Conservation (phyloP, 495 filamentous ascomycete species). For the Aspergillus nanangensis region DNA sequence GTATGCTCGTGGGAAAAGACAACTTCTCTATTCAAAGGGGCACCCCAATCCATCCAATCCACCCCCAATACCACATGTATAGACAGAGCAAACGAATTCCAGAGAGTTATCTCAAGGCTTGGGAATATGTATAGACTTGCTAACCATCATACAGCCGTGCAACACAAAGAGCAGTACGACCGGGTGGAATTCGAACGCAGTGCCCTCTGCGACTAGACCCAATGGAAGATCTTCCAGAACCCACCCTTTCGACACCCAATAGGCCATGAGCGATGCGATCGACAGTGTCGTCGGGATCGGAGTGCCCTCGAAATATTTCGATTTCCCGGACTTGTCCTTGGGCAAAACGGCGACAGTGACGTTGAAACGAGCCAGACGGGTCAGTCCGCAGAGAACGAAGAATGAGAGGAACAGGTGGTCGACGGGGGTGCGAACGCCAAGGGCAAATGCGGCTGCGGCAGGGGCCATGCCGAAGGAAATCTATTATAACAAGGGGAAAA, state of each 20-base stretch:
- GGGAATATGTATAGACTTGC: constrained; percentile 91
- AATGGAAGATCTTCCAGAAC: constrained; percentile 69
- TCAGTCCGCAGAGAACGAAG: constrained; percentile 94
- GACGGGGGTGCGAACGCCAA: constrained; percentile 80
- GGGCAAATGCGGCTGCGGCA: constrained; percentile 78
- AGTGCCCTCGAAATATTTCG: constrained; percentile 91
- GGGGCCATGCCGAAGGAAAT: constrained; percentile 95
- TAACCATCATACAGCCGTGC: constrained; percentile 89
- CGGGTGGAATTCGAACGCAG: constrained; percentile 81
- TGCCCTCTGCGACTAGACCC: constrained; percentile 61
- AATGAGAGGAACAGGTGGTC: constrained; percentile 83
- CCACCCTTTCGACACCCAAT: constrained; percentile 80
- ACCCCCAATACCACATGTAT: too few relatives aligned
- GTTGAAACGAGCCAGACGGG: constrained; percentile 93
- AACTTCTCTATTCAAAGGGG: neutral
- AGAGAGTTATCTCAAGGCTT: constrained; percentile 59
- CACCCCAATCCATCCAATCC: neutral
- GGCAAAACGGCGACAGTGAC: constrained; percentile 84
- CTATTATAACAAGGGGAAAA: constrained; percentile 36
- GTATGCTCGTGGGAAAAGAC: neutral
- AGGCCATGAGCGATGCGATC: constrained; percentile 81
- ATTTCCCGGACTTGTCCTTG: constrained; percentile 88
- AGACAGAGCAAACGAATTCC: constrained; percentile 2
- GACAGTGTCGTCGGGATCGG: constrained; percentile 87
- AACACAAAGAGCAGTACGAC: constrained; percentile 73